phyloP scores from a whole-genome alignment of 352 stramenopile genomes.

The Phytophthora constricta region DNA sequence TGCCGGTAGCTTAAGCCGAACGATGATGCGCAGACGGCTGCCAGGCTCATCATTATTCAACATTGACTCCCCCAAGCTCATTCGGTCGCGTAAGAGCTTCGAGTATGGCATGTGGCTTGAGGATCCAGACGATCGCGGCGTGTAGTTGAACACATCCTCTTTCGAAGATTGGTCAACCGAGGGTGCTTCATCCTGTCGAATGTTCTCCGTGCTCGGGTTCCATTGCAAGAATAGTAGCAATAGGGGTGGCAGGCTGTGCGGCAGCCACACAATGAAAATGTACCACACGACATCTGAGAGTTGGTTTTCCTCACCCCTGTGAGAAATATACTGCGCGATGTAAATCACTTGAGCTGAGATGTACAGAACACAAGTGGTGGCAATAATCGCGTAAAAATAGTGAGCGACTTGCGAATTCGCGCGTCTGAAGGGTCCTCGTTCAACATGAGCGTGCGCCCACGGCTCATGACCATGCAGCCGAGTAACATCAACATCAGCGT shows the following conservation, averaged over 20 bases:
- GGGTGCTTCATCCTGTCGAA: slow-evolving; percentile 62
- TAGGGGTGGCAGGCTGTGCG: slow-evolving; percentile 74
- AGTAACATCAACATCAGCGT: slow-evolving; percentile 87
- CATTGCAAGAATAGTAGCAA: slow-evolving; percentile 87
- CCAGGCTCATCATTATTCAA: slow-evolving; percentile 82
- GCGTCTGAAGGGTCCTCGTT: slow-evolving; percentile 86
- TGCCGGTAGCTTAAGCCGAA: slow-evolving; percentile 81
- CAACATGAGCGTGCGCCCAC: slow-evolving; percentile 83
- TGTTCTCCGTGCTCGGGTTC: slow-evolving; percentile 81
- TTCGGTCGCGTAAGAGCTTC: slow-evolving; percentile 69
- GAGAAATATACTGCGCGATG: slow-evolving; percentile 84
- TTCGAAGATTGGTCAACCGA: slow-evolving; percentile 77
- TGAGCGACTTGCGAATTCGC: slow-evolving; percentile 84
- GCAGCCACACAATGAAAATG: slow-evolving; percentile 88
- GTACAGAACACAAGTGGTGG: slow-evolving; percentile 86
- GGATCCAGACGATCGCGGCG: slow-evolving; percentile 72
- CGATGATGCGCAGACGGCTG: slow-evolving; percentile 83
- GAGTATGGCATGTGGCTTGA: slow-evolving; percentile 87
- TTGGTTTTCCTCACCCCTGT: slow-evolving; percentile 58
- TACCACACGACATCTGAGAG: slow-evolving; percentile 88
- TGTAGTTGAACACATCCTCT: slow-evolving; percentile 88
- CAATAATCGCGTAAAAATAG: slow-evolving; percentile 91
- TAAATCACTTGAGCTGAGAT: slow-evolving; percentile 90
- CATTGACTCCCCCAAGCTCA: slow-evolving; percentile 80
- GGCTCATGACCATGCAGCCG: slow-evolving; percentile 89